Evolutionary conservation across 192 early-diverging fungal genomes (phyloP), one percentile per base, ranked within the genome.

Genomic region (Umbelopsis sp.): DNA sequence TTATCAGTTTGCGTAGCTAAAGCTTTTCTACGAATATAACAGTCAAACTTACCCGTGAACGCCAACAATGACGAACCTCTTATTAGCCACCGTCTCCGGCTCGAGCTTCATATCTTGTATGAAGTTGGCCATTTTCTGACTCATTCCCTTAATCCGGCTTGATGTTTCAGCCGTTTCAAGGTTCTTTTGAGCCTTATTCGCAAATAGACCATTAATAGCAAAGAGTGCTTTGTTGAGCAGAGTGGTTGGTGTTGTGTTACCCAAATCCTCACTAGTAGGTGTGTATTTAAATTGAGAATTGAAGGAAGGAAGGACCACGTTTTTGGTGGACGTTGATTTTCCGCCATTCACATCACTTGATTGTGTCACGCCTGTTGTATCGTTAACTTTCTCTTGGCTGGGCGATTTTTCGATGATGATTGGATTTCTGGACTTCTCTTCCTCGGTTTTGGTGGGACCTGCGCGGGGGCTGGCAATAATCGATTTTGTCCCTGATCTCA

Each of bases 51-150:
- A 61, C 10, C 95, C 95, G 53, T 97, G 95, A 2, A 96, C 85
- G n/a, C 96, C 94, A 51, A 97, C 82, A 13, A 97, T 86, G 3
- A 84, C 91, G 22, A 94, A 84, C 8, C 82, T 77, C 35, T 82
- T 78, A 10, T 82, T 74, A 65, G 77, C 86, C 0, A 58, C n/a
- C 10, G 49, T 37, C 30, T 69, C 50, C 5, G 71, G 71, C 58
- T 67, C 66, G 4, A 48, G 44, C 48, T 70, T 64, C 46, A 75
- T 71, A 35, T 25, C 52, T 37, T 74, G 46, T 37, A 69, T 47
- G 47, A 72, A 64, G 37, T 53, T 16, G 5, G 46, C 49, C 55
- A 46, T 49, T 61, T 47, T 35, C 6, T 52, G 12, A 64, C 5
- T 55, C 67, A 69, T 30, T 2, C 50, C 50, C 16, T 35, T 33